Evolutionary conservation across 2,329 filamentous ascomycete genomes (phyloP).

Genomic region (Pseudogymnoascus pannorum): DNA sequence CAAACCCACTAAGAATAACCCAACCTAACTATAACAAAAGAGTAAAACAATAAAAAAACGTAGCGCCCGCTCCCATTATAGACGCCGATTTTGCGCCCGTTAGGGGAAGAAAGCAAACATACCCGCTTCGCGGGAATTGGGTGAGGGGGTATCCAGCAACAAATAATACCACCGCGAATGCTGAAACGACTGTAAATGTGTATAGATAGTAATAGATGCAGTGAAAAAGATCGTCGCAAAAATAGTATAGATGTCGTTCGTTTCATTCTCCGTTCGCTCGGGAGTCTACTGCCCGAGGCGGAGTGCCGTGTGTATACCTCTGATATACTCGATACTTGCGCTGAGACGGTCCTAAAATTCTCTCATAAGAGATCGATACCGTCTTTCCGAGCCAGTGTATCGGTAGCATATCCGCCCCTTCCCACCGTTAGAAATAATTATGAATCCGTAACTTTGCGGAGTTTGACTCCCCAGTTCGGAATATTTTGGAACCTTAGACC

Average conservation of each 20-base stretch:
- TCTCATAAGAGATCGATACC: background rate
- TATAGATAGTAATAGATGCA: background rate
- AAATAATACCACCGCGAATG: background rate
- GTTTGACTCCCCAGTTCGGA: background rate
- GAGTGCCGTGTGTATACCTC: background rate
- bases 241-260: background rate
- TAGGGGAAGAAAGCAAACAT: background rate
- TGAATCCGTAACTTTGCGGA: background rate
- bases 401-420: too few relatives aligned
- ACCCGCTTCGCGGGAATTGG: background rate
- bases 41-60: background rate
- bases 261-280: background rate
- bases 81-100: constrained; percentile 4
- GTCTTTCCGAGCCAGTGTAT: too few relatives aligned
- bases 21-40: background rate
- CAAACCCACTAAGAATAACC: background rate
- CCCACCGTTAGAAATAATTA: background rate
- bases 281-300: background rate
- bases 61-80: background rate
- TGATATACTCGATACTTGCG: background rate
- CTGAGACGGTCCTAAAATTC: background rate
- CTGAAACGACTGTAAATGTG: constrained; percentile 7
- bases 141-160: background rate
- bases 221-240: too few relatives aligned
- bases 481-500: constrained; percentile 32